Evolutionary conservation across 306 rosid species (phyloP), one percentile per base, ranked within the genome.

Genomic region (Rosa chinensis): DNA sequence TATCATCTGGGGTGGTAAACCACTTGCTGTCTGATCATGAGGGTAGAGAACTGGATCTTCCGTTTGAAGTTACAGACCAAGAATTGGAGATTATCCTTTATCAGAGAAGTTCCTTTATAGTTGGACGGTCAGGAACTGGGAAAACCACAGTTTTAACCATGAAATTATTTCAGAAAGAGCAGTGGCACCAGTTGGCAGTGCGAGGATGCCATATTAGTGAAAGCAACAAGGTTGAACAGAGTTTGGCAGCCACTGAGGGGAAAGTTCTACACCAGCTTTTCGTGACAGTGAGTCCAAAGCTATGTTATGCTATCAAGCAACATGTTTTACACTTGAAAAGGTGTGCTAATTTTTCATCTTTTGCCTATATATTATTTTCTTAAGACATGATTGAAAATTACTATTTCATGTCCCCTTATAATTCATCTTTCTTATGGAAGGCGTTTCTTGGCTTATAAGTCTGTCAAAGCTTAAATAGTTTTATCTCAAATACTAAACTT

Each of bases 81-180:
- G 91, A 93, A 74, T 76, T 20, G 28, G 92, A 91, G 37, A 89
- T 89, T 63, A 88, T 93, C 10, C 87, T 89, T 79, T 88, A 79
- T 71, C 73, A 74, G 6, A 80, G 43, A 84, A 93, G 98, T 69
- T 77, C 86, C 20, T 93, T 93, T 81, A 81, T 93, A 18, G 80
- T 89, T 32, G 98, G 98, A 40, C 90, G 97, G 10, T 93, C 97
- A 21, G 98, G 98, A 52, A 93, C 98, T 0, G 98, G 98, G 35
- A 91, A 93, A 85, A 93, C 98, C 16, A 93, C 97, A 37, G 89
- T 93, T 61, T 73, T 93, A 85, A 93, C 97, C 3, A 87, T 84
- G 94, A 93, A 93, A 80, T 78, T 93, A 55, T 87, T 82, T 78
- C 87, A 88, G 62, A 91, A 86, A 45, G 98, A 93, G 69, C 74